phyloP scores from a whole-genome alignment of 2,329 filamentous ascomycete genomes.

The Dryadomyces quercivorus region DNA sequence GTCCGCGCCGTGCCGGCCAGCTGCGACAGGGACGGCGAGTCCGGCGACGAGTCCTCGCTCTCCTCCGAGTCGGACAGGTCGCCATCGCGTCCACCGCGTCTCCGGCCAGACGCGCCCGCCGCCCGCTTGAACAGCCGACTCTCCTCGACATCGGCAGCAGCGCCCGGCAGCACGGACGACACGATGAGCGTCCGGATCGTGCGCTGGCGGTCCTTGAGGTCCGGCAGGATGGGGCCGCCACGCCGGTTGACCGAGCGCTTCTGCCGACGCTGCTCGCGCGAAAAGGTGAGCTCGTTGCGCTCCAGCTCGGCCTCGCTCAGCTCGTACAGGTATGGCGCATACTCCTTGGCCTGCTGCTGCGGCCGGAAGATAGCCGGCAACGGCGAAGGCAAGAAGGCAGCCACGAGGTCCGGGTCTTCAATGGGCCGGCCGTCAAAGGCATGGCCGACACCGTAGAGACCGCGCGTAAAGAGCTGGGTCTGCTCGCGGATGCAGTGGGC shows the following conservation, averaged over 20 bases:
- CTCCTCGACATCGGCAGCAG: slow-evolving; percentile 66
- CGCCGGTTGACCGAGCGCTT: slow-evolving; percentile 91
- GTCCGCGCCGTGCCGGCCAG: slow-evolving; percentile 68
- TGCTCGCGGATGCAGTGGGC: slow-evolving; percentile 97
- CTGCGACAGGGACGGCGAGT: slow-evolving; percentile 64
- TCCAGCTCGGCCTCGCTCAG: slow-evolving; percentile 84
- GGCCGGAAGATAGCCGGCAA: slow-evolving; percentile 75
- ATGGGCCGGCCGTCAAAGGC: slow-evolving; percentile 89
- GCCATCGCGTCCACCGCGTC: slow-evolving; percentile 42
- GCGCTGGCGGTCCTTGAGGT: slow-evolving; percentile 86
- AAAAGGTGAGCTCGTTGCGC: slow-evolving; percentile 81
- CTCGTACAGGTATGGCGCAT: slow-evolving; percentile 85
- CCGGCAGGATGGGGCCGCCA: slow-evolving; percentile 85
- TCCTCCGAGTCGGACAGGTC: slow-evolving; percentile 82
- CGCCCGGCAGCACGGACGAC: slow-evolving; percentile 83
- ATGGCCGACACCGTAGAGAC: slow-evolving; percentile 84
- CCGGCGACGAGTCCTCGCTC: slow-evolving; percentile 74
- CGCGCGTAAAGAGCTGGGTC: slow-evolving; percentile 84
- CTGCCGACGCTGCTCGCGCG: slow-evolving; percentile 83
- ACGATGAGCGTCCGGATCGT: slow-evolving; percentile 89
- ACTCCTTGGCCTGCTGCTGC: slow-evolving; percentile 88
- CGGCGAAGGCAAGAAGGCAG: slow-evolving; percentile 77
- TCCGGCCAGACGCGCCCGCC: slow-evolving; percentile 46
- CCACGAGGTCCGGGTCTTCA: slow-evolving; percentile 79
- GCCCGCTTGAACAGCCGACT: slow-evolving; percentile 77